Percentiles rank a stretch among this genome's conserved stretches.
These are phyloP conservation scores for Potentilla sterilis DNA, from an alignment of 306 rosid species.

Conservation along the genomic window DNA sequence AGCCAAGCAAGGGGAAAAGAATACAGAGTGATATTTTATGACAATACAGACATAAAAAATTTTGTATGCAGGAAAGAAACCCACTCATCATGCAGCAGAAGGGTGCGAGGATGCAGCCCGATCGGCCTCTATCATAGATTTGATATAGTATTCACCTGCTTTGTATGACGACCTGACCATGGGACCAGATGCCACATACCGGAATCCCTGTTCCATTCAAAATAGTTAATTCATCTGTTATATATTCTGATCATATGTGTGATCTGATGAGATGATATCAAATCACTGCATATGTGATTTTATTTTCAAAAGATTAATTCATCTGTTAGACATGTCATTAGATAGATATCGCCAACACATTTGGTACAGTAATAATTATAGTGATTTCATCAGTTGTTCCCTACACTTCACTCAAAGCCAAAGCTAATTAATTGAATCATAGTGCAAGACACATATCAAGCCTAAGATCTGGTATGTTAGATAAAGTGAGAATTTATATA, in stretches of 20 bases:
- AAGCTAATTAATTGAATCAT: slow-evolving; percentile 11
- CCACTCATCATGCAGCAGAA: slow-evolving; percentile 37
- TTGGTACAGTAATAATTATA: slow-evolving; percentile 25
- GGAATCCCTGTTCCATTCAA: slow-evolving; percentile 61
- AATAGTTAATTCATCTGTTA: background rate
- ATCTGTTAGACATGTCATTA: background rate
- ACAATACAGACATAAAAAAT: background rate
- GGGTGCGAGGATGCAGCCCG: slow-evolving; percentile 61
- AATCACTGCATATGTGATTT: background rate
- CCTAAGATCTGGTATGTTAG: background rate
- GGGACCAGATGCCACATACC: slow-evolving; percentile 91
- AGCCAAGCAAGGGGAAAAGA: background rate
- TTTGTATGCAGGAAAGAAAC: background rate
- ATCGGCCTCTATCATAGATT: slow-evolving; percentile 91
- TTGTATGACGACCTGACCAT: slow-evolving; percentile 93
- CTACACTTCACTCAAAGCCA: background rate
- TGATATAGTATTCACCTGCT: slow-evolving; percentile 92
- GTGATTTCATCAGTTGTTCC: slow-evolving; percentile 17
- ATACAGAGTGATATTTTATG: background rate
- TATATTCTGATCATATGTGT: slow-evolving; percentile 12
- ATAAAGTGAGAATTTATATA: background rate
- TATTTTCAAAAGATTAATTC: background rate
- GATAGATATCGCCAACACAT: background rate
- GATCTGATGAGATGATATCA: slow-evolving; percentile 8
- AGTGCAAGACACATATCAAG: background rate